Evolutionary conservation across 2,329 filamentous ascomycete genomes (phyloP), one percentile per base, ranked within the genome.

Genomic region (Pleomassaria siparia): DNA sequence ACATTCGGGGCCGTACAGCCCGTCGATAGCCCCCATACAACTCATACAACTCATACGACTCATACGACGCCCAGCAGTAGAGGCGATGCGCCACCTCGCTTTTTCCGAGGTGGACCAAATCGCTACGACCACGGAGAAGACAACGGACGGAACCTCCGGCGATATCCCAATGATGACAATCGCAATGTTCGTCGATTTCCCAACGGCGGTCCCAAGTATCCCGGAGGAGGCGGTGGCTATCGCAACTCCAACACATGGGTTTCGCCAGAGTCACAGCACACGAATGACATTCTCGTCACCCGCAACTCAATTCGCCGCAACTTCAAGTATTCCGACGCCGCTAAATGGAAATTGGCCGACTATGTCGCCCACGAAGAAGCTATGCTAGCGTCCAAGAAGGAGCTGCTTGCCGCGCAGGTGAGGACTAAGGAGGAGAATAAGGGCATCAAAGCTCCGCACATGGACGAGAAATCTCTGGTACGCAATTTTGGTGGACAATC

Each of bases 231-330:
- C 26, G 40, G 6, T 13, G 11, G 21, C 29, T 30, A 32, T n/a
- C n/a, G 57, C 13, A 57, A 50, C 35, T 58, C 62, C 1, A 52
- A 48, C 7, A 60, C 58, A 1, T 67, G 63, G 62, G 42, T 61
- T 7, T 65, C 66, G 0, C 54, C 55, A 1, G 64, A 67, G 12
- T 47, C 51, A 2, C 55, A 61, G 33, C 54, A 55, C 5, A 50
- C 55, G 10, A 57, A 67, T 11, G 60, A 67, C 16, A 69, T 62
- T 22, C 43, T 64, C 12, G 45, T 64, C n/a, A 44, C 66, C 26
- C 66, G 66, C 8, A 70, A 70, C 43, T 47, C 64, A 0, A 69
- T 71, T 64, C 60, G 61, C 32, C 64, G 66, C 8, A 53, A 63
- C 3, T 71, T 70, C 59, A 66, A 58, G 45, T 43, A 66, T 24